phyloP scores from a whole-genome alignment of 768 basidiomycete genomes.

The Lyophyllum atratum region DNA sequence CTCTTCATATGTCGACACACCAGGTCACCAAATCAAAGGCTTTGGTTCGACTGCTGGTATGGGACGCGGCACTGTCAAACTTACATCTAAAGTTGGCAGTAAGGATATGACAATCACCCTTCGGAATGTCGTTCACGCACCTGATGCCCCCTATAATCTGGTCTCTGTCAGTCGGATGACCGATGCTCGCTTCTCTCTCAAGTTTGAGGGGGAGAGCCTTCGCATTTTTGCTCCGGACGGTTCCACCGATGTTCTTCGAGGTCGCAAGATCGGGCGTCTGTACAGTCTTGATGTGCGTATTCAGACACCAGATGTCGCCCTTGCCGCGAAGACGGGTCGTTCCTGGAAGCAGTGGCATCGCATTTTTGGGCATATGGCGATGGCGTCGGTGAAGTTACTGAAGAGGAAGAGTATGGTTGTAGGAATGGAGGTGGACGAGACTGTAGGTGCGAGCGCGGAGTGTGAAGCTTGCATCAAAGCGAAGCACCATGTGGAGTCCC shows the following conservation, averaged over 20 bases:
- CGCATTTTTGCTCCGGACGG: not conserved
- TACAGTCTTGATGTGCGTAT: slow-evolving; percentile 19
- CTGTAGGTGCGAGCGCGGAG: slow-evolving; percentile 13
- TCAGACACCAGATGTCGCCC: not conserved
- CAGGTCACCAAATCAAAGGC: slow-evolving; percentile 5
- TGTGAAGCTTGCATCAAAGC: slow-evolving; percentile 37
- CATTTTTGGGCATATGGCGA: slow-evolving; percentile 25
- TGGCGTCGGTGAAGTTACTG: slow-evolving; percentile 19
- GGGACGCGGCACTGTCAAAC: not conserved
- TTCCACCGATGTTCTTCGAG: not conserved
- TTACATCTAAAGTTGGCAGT: slow-evolving; percentile 3
- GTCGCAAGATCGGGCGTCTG: slow-evolving; percentile 12
- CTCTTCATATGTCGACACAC: slow-evolving; percentile 1
- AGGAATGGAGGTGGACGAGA: slow-evolving; percentile 21
- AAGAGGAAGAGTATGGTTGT: slow-evolving; percentile 17
- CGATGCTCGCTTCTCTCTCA: slow-evolving; percentile 5
- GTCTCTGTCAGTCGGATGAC: slow-evolving; percentile 17
- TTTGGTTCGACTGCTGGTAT: not conserved
- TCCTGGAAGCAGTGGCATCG: slow-evolving; percentile 32
- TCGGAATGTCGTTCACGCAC: not conserved
- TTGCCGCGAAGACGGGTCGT: slow-evolving; percentile 5
- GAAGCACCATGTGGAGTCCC: slow-evolving; percentile 30
- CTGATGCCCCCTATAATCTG: not conserved
- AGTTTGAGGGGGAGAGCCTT: not conserved
- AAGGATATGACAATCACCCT: not conserved